These are phyloP conservation scores for Phytopythium chamaehyphon DNA, from an alignment of 352 stramenopile genomes.

Conservation along the genomic window DNA sequence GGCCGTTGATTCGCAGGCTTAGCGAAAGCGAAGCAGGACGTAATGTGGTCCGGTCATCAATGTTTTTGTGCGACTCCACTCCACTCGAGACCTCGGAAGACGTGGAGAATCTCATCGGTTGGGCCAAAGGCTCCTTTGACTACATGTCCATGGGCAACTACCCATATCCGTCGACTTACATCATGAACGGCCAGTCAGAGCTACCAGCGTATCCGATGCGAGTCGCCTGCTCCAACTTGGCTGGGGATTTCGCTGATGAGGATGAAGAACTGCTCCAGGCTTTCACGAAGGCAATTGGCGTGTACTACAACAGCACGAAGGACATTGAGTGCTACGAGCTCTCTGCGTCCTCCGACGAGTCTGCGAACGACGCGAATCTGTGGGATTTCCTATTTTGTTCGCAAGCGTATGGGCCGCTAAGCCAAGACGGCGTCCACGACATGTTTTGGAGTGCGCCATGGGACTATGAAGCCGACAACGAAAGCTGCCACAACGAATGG, in stretches of 20 bases:
- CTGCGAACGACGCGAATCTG: slow-evolving; percentile 25
- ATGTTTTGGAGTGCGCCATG: slow-evolving; percentile 57
- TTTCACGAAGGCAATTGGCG: slow-evolving; percentile 26
- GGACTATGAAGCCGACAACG: slow-evolving; percentile 30
- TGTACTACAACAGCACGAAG: slow-evolving; percentile 38
- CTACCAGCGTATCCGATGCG: slow-evolving; percentile 82
- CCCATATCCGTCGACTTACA: slow-evolving; percentile 87
- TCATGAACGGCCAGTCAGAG: slow-evolving; percentile 49
- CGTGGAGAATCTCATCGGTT: slow-evolving; percentile 28
- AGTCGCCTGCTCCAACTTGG: slow-evolving; percentile 50
- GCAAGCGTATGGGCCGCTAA: slow-evolving; percentile 39
- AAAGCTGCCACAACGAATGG: slow-evolving; percentile 34
- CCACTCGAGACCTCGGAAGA: slow-evolving; percentile 18
- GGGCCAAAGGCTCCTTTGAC: slow-evolving; percentile 50
- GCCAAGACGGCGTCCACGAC: slow-evolving; percentile 45
- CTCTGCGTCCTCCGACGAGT: slow-evolving; percentile 12
- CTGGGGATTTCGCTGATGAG: slow-evolving; percentile 13
- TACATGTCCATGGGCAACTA: slow-evolving; percentile 89
- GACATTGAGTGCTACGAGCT: slow-evolving; percentile 23
- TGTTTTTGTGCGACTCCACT: slow-evolving; percentile 24
- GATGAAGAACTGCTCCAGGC: slow-evolving; percentile 16
- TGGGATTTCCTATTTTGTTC: slow-evolving; percentile 48
- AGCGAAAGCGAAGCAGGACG: slow-evolving; percentile 22
- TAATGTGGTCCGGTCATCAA: slow-evolving; percentile 9
- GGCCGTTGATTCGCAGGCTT: slow-evolving; percentile 20